Conservation (phyloP, 202 grass and related monocot species). For the Schoenoplectus triqueter region DNA sequence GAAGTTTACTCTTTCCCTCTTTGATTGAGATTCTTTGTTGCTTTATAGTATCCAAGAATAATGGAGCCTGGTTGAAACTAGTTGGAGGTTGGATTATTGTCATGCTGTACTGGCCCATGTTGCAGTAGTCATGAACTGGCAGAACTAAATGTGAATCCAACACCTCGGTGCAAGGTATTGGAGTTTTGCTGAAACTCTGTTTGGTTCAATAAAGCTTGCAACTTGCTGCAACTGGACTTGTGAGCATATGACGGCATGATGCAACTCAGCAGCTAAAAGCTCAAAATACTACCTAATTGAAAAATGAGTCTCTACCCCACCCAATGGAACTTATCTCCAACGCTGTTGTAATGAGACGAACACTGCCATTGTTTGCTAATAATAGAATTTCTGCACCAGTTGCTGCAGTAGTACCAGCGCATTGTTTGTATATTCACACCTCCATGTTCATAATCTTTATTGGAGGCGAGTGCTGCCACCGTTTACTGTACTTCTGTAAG, state of each 20-base stretch:
- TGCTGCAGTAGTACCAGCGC: neutral
- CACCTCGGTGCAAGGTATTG: neutral
- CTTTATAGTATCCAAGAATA: neutral
- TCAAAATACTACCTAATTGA: neutral
- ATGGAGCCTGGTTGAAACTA: neutral
- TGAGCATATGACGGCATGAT: conserved; percentile 18
- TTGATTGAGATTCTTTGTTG: conserved; percentile 18
- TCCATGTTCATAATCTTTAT: neutral
- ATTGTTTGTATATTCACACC: neutral
- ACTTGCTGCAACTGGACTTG: conserved; percentile 4
- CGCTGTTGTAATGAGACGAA: neutral
- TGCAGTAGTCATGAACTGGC: conserved; percentile 3
- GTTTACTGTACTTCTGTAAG: neutral
- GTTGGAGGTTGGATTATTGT: neutral
- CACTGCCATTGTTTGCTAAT: neutral
- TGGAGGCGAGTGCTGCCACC: neutral
- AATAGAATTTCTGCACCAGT: too few relatives aligned
- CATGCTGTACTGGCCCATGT: too few relatives aligned
- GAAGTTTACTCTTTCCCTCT: neutral
- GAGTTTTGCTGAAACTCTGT: conserved; percentile 20
- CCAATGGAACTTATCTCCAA: too few relatives aligned
- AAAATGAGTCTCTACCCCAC: too few relatives aligned
- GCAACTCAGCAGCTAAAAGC: neutral
- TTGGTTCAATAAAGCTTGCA: conserved; percentile 1
- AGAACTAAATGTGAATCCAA: neutral